Conservation (phyloP, 441 rosid genomes). For the Adansonia rubrostipa region DNA sequence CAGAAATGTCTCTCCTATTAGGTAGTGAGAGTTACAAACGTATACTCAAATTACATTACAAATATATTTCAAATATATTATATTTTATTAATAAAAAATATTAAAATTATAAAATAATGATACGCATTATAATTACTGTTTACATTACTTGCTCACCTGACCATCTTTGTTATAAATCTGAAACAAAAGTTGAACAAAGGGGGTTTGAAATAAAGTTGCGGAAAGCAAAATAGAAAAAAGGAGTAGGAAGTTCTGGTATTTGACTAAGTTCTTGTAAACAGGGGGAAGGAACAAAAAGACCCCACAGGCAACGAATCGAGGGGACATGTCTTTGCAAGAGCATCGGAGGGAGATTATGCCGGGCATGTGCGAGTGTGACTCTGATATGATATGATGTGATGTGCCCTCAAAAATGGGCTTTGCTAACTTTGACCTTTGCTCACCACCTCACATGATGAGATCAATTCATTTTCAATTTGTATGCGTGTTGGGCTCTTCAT, state of each 20-base stretch:
- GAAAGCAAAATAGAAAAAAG: not conserved
- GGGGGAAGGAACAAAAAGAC: slow-evolving; percentile 25
- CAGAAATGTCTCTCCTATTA: not conserved
- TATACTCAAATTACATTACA: too few species aligned
- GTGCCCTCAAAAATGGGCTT: too few species aligned
- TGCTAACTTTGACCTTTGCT: too few species aligned
- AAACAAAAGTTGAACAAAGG: not conserved
- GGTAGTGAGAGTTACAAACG: too few species aligned
- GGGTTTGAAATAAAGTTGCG: not conserved
- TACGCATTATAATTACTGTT: not conserved
- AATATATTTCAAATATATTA: too few species aligned
- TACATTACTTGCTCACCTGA: not conserved
- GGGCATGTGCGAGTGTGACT: too few species aligned
- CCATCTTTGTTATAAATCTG: not conserved
- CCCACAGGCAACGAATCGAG: slow-evolving; percentile 44
- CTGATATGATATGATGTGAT: not conserved
- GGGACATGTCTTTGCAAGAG: slow-evolving; percentile 40
- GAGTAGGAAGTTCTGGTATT: not conserved
- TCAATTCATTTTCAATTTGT: too few species aligned
- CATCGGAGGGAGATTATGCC: slow-evolving; percentile 6
- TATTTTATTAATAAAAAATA: too few species aligned
- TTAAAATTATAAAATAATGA: not conserved
- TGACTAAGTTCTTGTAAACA: not conserved
- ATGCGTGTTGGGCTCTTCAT: too few species aligned
- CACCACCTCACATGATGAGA: too few species aligned